Evolutionary conservation across 495 filamentous ascomycete species (phyloP).

Genomic region (Lasiosphaeris hirsuta): DNA sequence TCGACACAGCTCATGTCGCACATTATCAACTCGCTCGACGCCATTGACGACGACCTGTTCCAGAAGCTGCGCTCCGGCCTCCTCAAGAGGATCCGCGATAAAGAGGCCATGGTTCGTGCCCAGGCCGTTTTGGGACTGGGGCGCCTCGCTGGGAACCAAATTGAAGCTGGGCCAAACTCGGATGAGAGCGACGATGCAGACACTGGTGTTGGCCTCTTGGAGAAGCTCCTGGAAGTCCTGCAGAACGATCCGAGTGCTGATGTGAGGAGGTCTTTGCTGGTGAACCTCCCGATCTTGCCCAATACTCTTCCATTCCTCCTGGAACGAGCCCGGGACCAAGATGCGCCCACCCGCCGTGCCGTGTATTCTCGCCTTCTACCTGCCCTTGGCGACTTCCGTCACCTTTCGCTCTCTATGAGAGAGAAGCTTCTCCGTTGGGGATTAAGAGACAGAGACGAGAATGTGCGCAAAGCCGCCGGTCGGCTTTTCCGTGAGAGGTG

Average conservation of each 20-base stretch:
- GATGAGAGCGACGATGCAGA: constrained; percentile 61
- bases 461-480: constrained; percentile 85
- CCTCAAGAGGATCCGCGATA: constrained; percentile 82
- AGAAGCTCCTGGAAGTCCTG: constrained; percentile 84
- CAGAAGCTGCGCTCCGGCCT: constrained; percentile 71
- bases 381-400: constrained; percentile 89
- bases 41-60: constrained; percentile 86
- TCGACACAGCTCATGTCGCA: constrained; percentile 85
- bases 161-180: constrained; percentile 68
- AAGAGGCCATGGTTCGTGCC: constrained; percentile 84
- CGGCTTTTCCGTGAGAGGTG: constrained; percentile 90
- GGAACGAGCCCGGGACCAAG: constrained; percentile 85
- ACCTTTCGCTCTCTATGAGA: constrained; percentile 90
- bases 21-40: constrained; percentile 82
- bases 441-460: constrained; percentile 89
- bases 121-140: constrained; percentile 92
- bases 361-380: constrained; percentile 87
- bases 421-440: constrained; percentile 97
- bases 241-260: constrained; percentile 95
- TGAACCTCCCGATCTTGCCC: constrained; percentile 80
- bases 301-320: constrained; percentile 85
- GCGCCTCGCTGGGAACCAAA: constrained; percentile 75
- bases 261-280: constrained; percentile 79
- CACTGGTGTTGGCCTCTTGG: constrained; percentile 57
- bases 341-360: constrained; percentile 74